Evolutionary conservation across 2,329 filamentous ascomycete genomes (phyloP), one percentile per base, ranked within the genome.

Genomic region (Tolypocladium inflatum): DNA sequence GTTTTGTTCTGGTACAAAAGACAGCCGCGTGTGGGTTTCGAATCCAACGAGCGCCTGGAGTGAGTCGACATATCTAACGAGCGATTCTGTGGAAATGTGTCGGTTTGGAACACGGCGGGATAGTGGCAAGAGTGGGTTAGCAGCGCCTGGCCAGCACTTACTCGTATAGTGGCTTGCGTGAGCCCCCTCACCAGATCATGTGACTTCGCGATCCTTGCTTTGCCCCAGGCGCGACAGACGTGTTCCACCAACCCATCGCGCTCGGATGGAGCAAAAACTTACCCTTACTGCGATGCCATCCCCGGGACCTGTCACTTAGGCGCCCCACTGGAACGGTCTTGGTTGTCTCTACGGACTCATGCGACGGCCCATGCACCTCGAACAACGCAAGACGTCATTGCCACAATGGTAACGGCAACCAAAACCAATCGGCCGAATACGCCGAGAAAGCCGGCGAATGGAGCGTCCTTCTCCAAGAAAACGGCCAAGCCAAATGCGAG

Each of bases 401-500:
- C 59, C 63, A 65, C 55, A 48, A 75, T 75, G 73, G 71, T 69
- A 59, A 58, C 70, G 56, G 63, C 71, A 59, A 65, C 70, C 56
- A 74, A 71, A 62, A 56, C 64, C 39, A 69, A 60, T 37, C 71
- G 70, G 56, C 64, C 67, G 11, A 62, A 64, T 53, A 71, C 70
- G 8, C 70, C 71, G 33, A 69, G 63, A 60, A 75, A 72, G 58
- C 58, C 70, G 17, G 55, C 59, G 13, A 58, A 65, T 3, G 54
- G 58, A 23, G 61, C 64, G 3, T 59, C 65, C 33, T 54, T 65
- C 5, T 58, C 66, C n/a, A 74, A 72, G 63, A 74, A 71, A 55
- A 66, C 74, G 4, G 64, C 65, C 23, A 74, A 74, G 43, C 74
- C 75, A 0, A 90, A 89, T 64, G 77, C 78, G 8, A 90, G 85